Evolutionary conservation across 2,329 filamentous ascomycete species (phyloP).

Genomic region (Exophiala lecanii-corni): DNA sequence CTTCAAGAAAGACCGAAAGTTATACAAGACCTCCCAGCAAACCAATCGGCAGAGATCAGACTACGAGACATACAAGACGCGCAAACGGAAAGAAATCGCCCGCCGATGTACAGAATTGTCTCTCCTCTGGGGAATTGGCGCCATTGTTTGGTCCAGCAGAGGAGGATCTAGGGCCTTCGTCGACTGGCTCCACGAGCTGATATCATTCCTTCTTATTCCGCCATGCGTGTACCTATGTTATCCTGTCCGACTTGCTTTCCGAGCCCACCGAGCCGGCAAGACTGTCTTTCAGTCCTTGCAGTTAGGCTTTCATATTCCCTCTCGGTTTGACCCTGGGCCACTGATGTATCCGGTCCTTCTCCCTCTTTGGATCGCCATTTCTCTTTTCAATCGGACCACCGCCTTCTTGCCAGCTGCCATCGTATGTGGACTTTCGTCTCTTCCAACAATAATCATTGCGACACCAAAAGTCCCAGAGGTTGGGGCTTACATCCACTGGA

Average conservation of each 20-base stretch:
- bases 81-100: slow-evolving; percentile 39
- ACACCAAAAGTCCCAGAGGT: slow-evolving; percentile 48
- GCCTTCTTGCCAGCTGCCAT: slow-evolving; percentile 70
- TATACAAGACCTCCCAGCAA: slow-evolving; percentile 9
- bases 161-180: slow-evolving; percentile 7
- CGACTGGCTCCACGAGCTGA: slow-evolving; percentile 18
- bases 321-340: slow-evolving; percentile 84
- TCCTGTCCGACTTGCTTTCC: slow-evolving; percentile 18
- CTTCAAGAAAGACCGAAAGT: slow-evolving; percentile 12
- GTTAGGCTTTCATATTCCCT: slow-evolving; percentile 56
- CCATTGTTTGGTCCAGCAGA: slow-evolving; percentile 15
- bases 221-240: slow-evolving; percentile 20
- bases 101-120: slow-evolving; percentile 51
- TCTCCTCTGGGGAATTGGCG: slow-evolving; percentile 50
- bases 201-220: slow-evolving; percentile 15
- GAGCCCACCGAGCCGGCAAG: slow-evolving; percentile 9
- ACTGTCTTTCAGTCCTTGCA: slow-evolving; percentile 13
- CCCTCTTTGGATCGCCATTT: slow-evolving; percentile 70
- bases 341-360: slow-evolving; percentile 79
- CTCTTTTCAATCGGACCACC: slow-evolving; percentile 60
- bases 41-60: slow-evolving; percentile 7
- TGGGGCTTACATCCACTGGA: slow-evolving; percentile 70
- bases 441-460: slow-evolving; percentile 70
- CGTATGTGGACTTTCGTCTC: slow-evolving; percentile 70
- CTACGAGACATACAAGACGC: slow-evolving; percentile 29